These are phyloP conservation scores for Holtermanniella nyarrowii DNA, from an alignment of 768 basidiomycete species.

Conservation along the genomic window DNA sequence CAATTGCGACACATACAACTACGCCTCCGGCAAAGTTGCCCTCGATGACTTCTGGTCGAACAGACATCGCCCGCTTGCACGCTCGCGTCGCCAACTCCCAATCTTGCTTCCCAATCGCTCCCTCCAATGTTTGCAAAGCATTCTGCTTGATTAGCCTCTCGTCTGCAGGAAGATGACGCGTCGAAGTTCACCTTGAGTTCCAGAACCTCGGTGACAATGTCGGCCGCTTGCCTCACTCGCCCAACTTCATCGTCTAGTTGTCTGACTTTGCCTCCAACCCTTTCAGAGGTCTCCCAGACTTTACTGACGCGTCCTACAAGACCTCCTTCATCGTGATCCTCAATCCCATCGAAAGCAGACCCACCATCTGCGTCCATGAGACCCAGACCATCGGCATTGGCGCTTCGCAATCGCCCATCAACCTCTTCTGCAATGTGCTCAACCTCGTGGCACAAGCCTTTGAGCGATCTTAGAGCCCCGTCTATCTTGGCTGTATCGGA, in stretches of 20 bases:
- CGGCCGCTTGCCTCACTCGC: slow-evolving; percentile 77
- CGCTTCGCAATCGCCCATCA: slow-evolving; percentile 10
- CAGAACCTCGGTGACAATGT: slow-evolving; percentile 83
- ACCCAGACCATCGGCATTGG: background rate
- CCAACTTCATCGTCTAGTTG: slow-evolving; percentile 87
- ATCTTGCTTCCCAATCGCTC: slow-evolving; percentile 66
- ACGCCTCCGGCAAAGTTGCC: slow-evolving; percentile 76
- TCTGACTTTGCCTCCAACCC: slow-evolving; percentile 84
- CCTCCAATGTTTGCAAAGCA: slow-evolving; percentile 52
- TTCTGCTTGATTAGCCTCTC: slow-evolving; percentile 45
- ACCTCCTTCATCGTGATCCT: slow-evolving; percentile 19
- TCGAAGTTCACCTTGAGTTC: slow-evolving; percentile 70
- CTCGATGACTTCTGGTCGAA: slow-evolving; percentile 64
- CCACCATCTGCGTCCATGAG: background rate
- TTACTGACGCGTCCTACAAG: slow-evolving; percentile 35
- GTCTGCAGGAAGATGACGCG: background rate
- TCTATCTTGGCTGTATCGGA: slow-evolving; percentile 58
- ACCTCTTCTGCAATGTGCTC: slow-evolving; percentile 14
- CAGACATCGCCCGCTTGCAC: slow-evolving; percentile 79
- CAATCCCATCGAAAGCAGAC: slow-evolving; percentile 62
- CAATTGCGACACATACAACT: slow-evolving; percentile 52
- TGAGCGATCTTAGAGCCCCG: slow-evolving; percentile 27
- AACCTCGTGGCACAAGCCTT: slow-evolving; percentile 15
- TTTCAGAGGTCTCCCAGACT: slow-evolving; percentile 47
- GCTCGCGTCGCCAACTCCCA: slow-evolving; percentile 93